Percentiles rank a stretch among this genome's conserved stretches.
Conservation (phyloP, 129 eudicot species). For the Lonicera japonica region DNA sequence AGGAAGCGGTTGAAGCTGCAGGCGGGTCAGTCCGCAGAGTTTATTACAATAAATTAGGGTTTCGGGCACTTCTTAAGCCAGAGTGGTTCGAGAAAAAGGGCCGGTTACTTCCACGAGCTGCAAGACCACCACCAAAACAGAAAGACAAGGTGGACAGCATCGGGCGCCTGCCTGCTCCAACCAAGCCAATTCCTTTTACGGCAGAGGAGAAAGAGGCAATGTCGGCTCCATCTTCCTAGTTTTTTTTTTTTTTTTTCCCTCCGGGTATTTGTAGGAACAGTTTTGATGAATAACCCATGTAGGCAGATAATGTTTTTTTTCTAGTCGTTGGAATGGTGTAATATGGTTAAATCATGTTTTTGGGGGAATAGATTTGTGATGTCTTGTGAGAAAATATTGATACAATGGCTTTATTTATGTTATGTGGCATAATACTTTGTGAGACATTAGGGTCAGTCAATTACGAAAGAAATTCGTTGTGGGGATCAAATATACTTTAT, state of each 20-base stretch:
- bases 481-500: no score
- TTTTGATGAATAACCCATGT: neutral
- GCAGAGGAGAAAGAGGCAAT: constrained; percentile 26
- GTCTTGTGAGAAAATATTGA: no score
- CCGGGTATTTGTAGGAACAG: neutral
- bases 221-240: constrained; percentile 14
- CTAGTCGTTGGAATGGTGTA: no score
- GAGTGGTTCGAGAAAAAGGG: constrained; percentile 98
- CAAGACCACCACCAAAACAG: constrained; percentile 89
- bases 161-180: constrained; percentile 92
- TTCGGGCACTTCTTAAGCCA: constrained; percentile 74
- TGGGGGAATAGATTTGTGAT: no score
- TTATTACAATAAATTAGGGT: constrained; percentile 76
- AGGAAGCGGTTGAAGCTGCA: constrained; percentile 87
- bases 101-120: constrained; percentile 75
- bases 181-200: constrained; percentile 57
- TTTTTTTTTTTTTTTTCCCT: neutral
- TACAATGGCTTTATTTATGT: no score
- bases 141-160: constrained; percentile 87
- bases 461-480: no score
- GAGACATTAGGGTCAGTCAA: no score
- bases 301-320: no score
- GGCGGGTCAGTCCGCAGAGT: constrained; percentile 95
- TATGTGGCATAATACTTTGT: no score
- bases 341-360: no score